A percentile compares a stretch with the other conserved stretches of the same genome.
These are phyloP conservation scores for Solanum chmielewskii DNA, from an alignment of 257 asterid species.

Conservation along the genomic window DNA sequence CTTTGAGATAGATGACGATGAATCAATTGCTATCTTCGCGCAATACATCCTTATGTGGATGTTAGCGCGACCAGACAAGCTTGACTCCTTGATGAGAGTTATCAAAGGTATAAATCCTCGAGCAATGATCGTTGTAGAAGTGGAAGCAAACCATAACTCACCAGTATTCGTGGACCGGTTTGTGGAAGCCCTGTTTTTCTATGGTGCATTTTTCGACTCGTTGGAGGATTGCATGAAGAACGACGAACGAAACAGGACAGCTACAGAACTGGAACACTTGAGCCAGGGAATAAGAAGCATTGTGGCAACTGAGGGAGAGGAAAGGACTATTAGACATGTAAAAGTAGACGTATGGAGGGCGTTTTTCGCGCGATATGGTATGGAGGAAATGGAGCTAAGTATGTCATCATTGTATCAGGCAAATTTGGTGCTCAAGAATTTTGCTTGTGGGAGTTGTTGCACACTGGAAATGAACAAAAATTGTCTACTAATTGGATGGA, in stretches of 20 bases:
- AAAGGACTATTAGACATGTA: slow-evolving; percentile 35
- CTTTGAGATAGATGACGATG: slow-evolving; percentile 21
- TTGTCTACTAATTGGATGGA: slow-evolving; percentile 41
- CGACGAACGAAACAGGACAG: slow-evolving; percentile 18
- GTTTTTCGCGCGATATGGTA: slow-evolving; percentile 19
- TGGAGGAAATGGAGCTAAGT: slow-evolving; percentile 29
- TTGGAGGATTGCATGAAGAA: slow-evolving; percentile 35
- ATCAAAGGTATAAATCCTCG: slow-evolving; percentile 14
- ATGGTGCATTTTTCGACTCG: slow-evolving; percentile 34
- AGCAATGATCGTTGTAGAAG: slow-evolving; percentile 34
- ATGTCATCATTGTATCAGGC: slow-evolving; percentile 30
- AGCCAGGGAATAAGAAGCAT: slow-evolving; percentile 24
- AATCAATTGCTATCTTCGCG: slow-evolving; percentile 29
- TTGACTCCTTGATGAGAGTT: slow-evolving; percentile 28
- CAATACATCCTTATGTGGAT: slow-evolving; percentile 19
- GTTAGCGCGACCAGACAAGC: slow-evolving; percentile 19
- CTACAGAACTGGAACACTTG: slow-evolving; percentile 19
- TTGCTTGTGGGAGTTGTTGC: slow-evolving; percentile 16
- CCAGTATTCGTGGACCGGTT: slow-evolving; percentile 38
- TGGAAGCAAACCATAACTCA: slow-evolving; percentile 39
- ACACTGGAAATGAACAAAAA: slow-evolving; percentile 28
- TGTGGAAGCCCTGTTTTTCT: slow-evolving; percentile 35
- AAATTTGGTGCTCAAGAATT: slow-evolving; percentile 22
- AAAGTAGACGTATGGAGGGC: slow-evolving; percentile 34
- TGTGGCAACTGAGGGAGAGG: slow-evolving; percentile 35